Percentiles rank a stretch among this genome's conserved stretches.
Conservation (phyloP, 2,329 filamentous ascomycete species). For the Pseudocercospora pini-densiflorae region DNA sequence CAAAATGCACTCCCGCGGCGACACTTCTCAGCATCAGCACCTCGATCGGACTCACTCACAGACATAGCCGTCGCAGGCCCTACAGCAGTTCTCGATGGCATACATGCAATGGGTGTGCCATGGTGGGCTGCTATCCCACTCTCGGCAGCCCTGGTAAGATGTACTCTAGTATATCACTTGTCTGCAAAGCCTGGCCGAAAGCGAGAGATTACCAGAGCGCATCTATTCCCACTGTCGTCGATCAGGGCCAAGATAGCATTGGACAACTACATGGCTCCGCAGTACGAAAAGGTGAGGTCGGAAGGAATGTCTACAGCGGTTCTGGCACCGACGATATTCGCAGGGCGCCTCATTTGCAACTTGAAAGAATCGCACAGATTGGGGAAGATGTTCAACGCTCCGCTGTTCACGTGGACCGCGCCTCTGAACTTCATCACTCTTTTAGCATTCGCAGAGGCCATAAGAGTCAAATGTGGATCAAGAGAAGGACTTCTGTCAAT, state of each 20-base stretch:
- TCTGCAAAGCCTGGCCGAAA: constrained; percentile 26
- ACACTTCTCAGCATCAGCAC: constrained; percentile 33
- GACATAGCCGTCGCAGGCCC: constrained; percentile 20
- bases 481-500: constrained; percentile 34
- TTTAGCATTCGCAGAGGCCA: constrained; percentile 34
- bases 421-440: constrained; percentile 33
- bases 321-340: background rate
- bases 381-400: constrained; percentile 26
- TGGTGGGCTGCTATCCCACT: constrained; percentile 39
- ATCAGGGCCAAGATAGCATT: background rate
- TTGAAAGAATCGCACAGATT: constrained; percentile 9
- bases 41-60: constrained; percentile 16
- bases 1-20: constrained; percentile 18
- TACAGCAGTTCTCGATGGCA: constrained; percentile 29
- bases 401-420: constrained; percentile 10
- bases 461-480: constrained; percentile 35
- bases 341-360: background rate
- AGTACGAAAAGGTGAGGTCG: background rate
- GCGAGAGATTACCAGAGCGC: constrained; percentile 22
- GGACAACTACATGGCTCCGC: too few relatives aligned
- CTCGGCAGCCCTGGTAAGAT: constrained; percentile 37
- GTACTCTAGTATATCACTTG: constrained; percentile 35
- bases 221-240: constrained; percentile 18
- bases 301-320: background rate
- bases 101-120: constrained; percentile 38